Base-by-base conservation (phyloP, 352 stramenopile genomes). In the Phytophthora ramorum region DNA sequence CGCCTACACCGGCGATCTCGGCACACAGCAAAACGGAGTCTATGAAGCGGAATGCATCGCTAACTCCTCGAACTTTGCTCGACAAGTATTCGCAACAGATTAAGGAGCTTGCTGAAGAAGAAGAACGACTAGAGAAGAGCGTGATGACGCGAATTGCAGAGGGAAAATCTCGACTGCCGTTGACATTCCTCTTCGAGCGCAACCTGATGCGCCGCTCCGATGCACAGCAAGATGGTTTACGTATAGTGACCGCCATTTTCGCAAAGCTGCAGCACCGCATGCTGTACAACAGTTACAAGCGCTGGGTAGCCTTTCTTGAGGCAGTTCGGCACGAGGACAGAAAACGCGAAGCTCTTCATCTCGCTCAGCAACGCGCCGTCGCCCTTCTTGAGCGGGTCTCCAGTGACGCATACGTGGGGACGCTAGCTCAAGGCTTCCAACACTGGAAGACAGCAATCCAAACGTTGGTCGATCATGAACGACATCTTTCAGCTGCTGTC, bases 161-260 rank as follows among this genome's bases (percentile, higher is more conserved):
- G 0, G 76, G 91, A 35, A 86, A 90, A 17, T 71, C 83, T 17
- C 78, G 72, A 14, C 49, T 94, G 10, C 85, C 85, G 16, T 64
- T 94, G 13, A 75, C 77, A 13, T 92, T 92, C 50, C 76, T 94
- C 50, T 94, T 94, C 30, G 83, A 92, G 45, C 81, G 78, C 50
- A 87, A 89, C 19, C 58, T 94, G 17, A 73, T 87, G 32, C 62
- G 50, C 9, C 71, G 73, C 7, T 73, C 66, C 3, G 90, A 92
- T 60, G 90, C 81, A 46, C 73, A 71, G 20, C 61, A 87, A 45
- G 76, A 90, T 43, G 75, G 81, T 22, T 49, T 92, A 4, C 58
- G 48, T 10, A 78, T 78, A 1, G 90, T 92, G 55, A 79, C 82
- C 0, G 54, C 58, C 2, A 90, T 92, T 63, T 94, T 92, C 49